Evolutionary conservation across 75 land plant genomes (phyloP), one percentile per base, ranked within the genome.

Genomic region (Adiantum capillusveneris): DNA sequence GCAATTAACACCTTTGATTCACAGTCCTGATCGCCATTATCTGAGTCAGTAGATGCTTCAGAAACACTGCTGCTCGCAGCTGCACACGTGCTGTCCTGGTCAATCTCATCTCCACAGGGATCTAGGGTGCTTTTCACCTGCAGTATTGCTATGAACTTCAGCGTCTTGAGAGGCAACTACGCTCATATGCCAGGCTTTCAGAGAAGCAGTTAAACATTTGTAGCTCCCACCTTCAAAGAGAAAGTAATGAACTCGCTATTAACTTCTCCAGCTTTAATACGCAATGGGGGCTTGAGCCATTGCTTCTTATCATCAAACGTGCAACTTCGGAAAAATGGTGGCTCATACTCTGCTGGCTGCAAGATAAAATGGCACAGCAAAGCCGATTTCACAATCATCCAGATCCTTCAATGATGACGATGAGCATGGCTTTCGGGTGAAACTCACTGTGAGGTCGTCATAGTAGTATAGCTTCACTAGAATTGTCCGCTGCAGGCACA

Each of bases 381-480:
- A 62, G 9, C 37, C 3, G 3, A 34, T 34, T n/a, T n/a, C n/a
- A n/a, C n/a, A n/a, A n/a, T n/a, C n/a, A n/a, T n/a, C n/a, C n/a
- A n/a, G n/a, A n/a, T n/a, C n/a, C n/a, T n/a, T n/a, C n/a, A n/a
- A n/a, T n/a, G n/a, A n/a, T n/a, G n/a, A n/a, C n/a, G n/a, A n/a
- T n/a, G n/a, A n/a, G n/a, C n/a, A n/a, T n/a, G n/a, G n/a, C n/a
- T n/a, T n/a, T n/a, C n/a, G 37, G 3, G 3, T 34, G 37, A 43
- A 21, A 14, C 75, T 53, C 82, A 92, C 98, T 66, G 98, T 92
- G 12, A 85, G 65, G 48, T 83, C 90, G 63, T 88, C 97, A 68
- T 89, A 85, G 70, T 92, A 92, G 44, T 79, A 71, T 20, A 92
- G 84, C 71, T 89, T 88, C 90, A 92, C 89, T 74, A 88, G 50